Percentiles rank a stretch among this genome's conserved stretches.
phyloP scores from a whole-genome alignment of 257 asterid genomes.

The Fraxinus americana region DNA sequence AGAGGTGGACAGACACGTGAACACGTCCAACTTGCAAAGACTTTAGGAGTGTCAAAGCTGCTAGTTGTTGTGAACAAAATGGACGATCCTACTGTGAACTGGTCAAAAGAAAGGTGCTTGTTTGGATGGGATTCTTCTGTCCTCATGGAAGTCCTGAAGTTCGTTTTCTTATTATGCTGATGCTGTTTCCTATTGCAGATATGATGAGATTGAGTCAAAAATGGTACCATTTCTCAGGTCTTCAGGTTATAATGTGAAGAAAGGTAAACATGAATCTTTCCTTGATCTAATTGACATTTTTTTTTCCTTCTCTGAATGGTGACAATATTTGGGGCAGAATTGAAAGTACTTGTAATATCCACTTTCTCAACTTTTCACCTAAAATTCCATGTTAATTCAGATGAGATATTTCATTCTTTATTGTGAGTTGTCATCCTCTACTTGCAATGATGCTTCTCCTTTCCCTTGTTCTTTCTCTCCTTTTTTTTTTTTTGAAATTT shows the following conservation, averaged over 20 bases:
- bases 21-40: conserved; percentile 96
- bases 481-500: too few relatives aligned
- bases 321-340: neutral
- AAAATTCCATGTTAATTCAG: neutral
- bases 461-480: neutral
- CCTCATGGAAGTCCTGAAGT: conserved; percentile 14
- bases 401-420: neutral
- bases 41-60: conserved; percentile 89
- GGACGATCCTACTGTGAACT: conserved; percentile 96
- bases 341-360: neutral
- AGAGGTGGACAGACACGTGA: conserved; percentile 99
- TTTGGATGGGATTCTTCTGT: neutral
- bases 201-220: conserved; percentile 91
- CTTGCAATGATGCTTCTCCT: neutral
- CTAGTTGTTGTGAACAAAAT: conserved; percentile 93
- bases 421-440: neutral
- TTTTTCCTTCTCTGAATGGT: neutral
- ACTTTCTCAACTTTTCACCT: neutral
- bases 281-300: neutral
- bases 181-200: conserved; percentile 49
- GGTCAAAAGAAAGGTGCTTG: conserved; percentile 95
- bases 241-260: conserved; percentile 89
- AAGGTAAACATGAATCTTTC: conserved; percentile 49
- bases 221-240: conserved; percentile 70
- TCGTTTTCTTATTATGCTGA: conserved; percentile 9